Conservation (phyloP, 2,329 filamentous ascomycete species). For the Monosporascus ibericus region DNA sequence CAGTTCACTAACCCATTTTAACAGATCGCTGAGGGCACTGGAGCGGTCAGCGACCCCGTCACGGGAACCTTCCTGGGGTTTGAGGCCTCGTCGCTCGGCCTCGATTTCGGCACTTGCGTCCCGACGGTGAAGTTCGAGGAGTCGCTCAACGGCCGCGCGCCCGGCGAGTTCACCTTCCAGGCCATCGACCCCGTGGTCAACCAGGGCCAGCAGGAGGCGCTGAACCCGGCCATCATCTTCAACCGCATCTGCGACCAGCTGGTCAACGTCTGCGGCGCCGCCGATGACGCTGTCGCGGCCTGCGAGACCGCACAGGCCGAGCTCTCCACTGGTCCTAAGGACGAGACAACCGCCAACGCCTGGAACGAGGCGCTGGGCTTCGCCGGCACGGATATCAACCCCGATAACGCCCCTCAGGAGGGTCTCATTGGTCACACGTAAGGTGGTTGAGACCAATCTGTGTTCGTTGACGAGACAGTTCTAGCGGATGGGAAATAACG, state of each 20-base stretch:
- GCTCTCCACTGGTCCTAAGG: constrained; percentile 26
- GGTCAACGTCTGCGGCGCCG: constrained; percentile 59
- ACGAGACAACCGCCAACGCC: constrained; percentile 30
- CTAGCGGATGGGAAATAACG: too few relatives aligned
- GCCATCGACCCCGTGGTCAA: constrained; percentile 56
- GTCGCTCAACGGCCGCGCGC: constrained; percentile 49
- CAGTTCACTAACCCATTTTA: too few relatives aligned
- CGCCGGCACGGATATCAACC: constrained; percentile 31
- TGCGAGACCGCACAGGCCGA: constrained; percentile 44
- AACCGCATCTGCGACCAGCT: constrained; percentile 67
- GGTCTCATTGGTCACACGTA: constrained; percentile 32
- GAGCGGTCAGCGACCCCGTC: constrained; percentile 24
- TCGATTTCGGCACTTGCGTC: constrained; percentile 48
- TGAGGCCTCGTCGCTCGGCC: constrained; percentile 23
- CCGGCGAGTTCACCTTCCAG: constrained; percentile 61
- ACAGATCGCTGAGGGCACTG: constrained; percentile 11
- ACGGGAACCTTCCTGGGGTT: constrained; percentile 28
- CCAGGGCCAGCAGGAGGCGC: constrained; percentile 58
- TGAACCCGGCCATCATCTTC: constrained; percentile 70
- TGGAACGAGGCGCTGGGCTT: constrained; percentile 38
- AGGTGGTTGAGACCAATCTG: not conserved
- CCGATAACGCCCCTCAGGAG: constrained; percentile 30
- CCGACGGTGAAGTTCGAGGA: constrained; percentile 55
- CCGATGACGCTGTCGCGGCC: constrained; percentile 49
- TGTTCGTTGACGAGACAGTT: not conserved